Evolutionary conservation across 108 stramenopile species (phyloP).

Genomic region (Craspedostauros australis): DNA sequence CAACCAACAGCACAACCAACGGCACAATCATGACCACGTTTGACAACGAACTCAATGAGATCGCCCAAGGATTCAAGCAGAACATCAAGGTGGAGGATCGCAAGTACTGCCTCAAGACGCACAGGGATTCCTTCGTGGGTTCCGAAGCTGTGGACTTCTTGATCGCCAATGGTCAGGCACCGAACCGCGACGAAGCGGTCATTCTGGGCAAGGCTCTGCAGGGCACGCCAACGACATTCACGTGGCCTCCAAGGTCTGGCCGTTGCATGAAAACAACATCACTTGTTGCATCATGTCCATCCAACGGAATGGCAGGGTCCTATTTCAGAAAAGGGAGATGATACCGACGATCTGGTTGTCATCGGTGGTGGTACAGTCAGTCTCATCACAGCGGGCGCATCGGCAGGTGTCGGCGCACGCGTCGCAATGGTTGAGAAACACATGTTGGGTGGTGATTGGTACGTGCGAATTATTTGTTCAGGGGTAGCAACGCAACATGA

Average conservation of each 20-base stretch:
- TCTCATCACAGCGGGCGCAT: slow-evolving; percentile 62
- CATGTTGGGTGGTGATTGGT: slow-evolving; percentile 81
- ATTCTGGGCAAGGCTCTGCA: slow-evolving; percentile 27
- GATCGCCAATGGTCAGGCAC: slow-evolving; percentile 29
- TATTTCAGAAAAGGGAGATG: slow-evolving; percentile 14
- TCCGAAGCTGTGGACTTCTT: slow-evolving; percentile 60
- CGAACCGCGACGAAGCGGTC: slow-evolving; percentile 48
- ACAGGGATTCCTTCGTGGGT: slow-evolving; percentile 52
- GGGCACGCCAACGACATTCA: slow-evolving; percentile 33
- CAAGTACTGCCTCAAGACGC: slow-evolving; percentile 34
- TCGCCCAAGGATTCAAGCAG: slow-evolving; percentile 21
- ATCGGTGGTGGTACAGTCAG: slow-evolving; percentile 78
- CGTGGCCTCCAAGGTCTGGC: slow-evolving; percentile 50
- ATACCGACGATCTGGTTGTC: slow-evolving; percentile 72
- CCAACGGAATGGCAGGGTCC: slow-evolving; percentile 73
- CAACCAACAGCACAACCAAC: too few species aligned
- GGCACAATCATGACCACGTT: too few species aligned
- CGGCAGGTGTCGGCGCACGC: slow-evolving; percentile 65
- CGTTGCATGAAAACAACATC: slow-evolving; percentile 64
- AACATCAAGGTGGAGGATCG: slow-evolving; percentile 32
- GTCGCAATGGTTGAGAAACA: slow-evolving; percentile 82
- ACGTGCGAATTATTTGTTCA: background rate
- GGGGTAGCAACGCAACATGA: too few species aligned
- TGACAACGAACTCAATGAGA: slow-evolving; percentile 12
- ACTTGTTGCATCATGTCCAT: slow-evolving; percentile 62